Percentiles rank a stretch among this genome's conserved stretches.
Evolutionary conservation across 1,284 basidiomycete species (phyloP).

Genomic region (Paramarasmius palmivorus): DNA sequence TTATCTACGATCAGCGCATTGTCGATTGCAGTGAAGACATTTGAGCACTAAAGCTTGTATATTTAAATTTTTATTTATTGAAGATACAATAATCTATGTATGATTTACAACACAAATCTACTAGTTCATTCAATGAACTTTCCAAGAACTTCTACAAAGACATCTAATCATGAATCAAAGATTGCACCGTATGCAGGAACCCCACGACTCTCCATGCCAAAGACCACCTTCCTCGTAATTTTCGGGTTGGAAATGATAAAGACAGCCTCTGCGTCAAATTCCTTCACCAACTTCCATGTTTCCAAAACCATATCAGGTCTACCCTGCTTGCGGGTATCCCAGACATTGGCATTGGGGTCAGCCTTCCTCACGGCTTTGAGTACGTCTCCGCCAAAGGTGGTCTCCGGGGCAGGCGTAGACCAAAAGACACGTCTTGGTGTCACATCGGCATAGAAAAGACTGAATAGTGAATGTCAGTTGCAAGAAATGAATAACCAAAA

Average conservation of each 20-base stretch:
- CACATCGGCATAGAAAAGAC: too few relatives aligned
- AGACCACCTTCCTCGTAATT: slow-evolving; percentile 59
- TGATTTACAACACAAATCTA: too few relatives aligned
- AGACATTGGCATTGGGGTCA: too few relatives aligned
- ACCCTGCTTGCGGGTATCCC: slow-evolving; percentile 58
- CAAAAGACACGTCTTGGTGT: too few relatives aligned
- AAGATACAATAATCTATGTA: too few relatives aligned
- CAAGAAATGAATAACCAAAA: slow-evolving; percentile 52
- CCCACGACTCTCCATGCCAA: slow-evolving; percentile 57
- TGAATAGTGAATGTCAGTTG: slow-evolving; percentile 51
- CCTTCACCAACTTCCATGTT: slow-evolving; percentile 52
- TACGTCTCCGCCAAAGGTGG: slow-evolving; percentile 32
- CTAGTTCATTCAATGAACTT: too few relatives aligned
- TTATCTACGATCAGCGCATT: slow-evolving; percentile 4
- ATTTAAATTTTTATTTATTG: too few relatives aligned
- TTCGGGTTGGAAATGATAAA: slow-evolving; percentile 62
- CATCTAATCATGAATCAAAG: slow-evolving; percentile 44
- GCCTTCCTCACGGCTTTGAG: background rate
- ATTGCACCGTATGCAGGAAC: slow-evolving; percentile 62
- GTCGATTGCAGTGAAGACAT: background rate
- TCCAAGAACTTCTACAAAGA: too few relatives aligned
- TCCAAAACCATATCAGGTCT: slow-evolving; percentile 65
- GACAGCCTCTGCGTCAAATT: slow-evolving; percentile 65
- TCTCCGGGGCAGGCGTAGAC: slow-evolving; percentile 58
- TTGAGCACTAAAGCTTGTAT: too few relatives aligned